Evolutionary conservation across 2,329 filamentous ascomycete species (phyloP).

Genomic region (Colletotrichum cordylinicola): DNA sequence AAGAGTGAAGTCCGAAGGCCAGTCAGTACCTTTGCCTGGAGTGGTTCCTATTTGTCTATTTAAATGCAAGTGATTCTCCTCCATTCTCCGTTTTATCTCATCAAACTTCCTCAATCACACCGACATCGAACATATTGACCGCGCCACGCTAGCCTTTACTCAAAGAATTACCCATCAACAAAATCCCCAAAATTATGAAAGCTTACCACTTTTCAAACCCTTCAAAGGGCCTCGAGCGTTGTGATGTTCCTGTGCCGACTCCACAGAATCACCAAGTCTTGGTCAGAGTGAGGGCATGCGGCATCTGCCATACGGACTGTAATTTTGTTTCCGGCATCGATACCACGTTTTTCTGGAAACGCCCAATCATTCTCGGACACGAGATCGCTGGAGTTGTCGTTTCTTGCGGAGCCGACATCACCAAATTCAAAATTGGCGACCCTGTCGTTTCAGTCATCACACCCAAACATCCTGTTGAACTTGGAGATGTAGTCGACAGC

Average conservation of each 20-base stretch:
- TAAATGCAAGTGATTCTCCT: rapidly evolving
- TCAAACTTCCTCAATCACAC: background rate
- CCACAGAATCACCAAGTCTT: background rate
- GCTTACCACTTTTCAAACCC: background rate
- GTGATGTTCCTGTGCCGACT: background rate
- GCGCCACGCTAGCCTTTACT: background rate
- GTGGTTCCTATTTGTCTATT: background rate
- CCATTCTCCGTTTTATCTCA: rapidly evolving
- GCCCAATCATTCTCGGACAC: background rate
- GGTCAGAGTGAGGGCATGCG: background rate
- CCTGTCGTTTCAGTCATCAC: background rate
- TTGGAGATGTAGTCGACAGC: background rate
- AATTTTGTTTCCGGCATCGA: background rate
- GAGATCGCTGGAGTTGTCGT: background rate
- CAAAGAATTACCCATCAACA: background rate
- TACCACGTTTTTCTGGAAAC: background rate
- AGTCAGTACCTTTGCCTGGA: rapidly evolving
- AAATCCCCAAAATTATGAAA: background rate
- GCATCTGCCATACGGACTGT: background rate
- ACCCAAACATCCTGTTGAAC: background rate
- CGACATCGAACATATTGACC: background rate
- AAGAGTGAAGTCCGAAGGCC: background rate
- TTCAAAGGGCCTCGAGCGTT: background rate
- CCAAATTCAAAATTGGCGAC: background rate
- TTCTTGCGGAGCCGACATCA: background rate